Base-by-base conservation (phyloP, 2,329 filamentous ascomycete species). In the Gnomoniopsis sp. region DNA sequence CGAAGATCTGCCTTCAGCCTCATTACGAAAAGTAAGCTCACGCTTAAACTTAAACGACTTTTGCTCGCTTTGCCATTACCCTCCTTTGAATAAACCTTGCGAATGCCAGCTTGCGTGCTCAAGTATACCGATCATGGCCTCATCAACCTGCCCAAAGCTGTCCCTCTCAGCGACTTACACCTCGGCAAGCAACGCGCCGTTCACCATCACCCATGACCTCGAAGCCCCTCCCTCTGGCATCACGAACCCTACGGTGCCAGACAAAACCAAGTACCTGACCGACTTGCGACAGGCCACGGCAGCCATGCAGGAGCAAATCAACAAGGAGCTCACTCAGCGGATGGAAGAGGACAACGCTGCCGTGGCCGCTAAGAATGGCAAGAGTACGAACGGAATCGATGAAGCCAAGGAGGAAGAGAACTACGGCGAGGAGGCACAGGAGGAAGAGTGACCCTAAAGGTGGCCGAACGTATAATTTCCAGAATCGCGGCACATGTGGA, bases 371-470 rank as follows among this genome's bases (percentile, higher is more conserved):
- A 63, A 49, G 38, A 60, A 68, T 59, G 51, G 68, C 59, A 44
- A 67, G 62, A 53, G 66, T 60, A 49, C 57, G 6, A 55, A 56
- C 3, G 66, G 60, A 10, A 67, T 77, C 11, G 80, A 85, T 60
- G 84, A 87, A 60, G 77, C 72, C 12, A 80, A 82, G 62, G 85
- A 87, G 68, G 89, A 91, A 69, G 85, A 90, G 67, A 89, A 92
- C 69, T 96, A 96, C 70, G 92, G 91, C 50, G 92, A 96, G 72
- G 91, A 96, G 71, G 83, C 87, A 23, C 77, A 83, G 14, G 86
- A 88, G 52, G 87, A 89, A 46, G 88, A 89, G 57, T 83, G 83
- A n/a, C n/a, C n/a, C n/a, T n/a, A n/a, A n/a, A n/a, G n/a, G n/a
- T n/a, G n/a, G n/a, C n/a, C n/a, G n/a, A n/a, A n/a, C n/a, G n/a